These are phyloP conservation scores for Knoxdaviesia capensis DNA, from an alignment of 2,329 filamentous ascomycete genomes.

Conservation along the genomic window DNA sequence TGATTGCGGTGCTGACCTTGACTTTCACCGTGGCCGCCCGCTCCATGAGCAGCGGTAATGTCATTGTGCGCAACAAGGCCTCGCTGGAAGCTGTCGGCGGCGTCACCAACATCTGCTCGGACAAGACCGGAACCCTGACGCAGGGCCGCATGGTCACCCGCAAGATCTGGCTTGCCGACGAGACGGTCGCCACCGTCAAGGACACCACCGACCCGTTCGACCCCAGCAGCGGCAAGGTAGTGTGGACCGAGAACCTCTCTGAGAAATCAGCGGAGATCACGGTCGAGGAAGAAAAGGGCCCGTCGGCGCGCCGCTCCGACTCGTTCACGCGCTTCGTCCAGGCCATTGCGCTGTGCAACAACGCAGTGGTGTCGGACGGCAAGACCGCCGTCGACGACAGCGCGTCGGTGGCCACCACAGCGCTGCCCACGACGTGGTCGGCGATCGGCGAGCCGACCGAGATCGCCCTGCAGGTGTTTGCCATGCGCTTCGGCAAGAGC, in stretches of 20 bases:
- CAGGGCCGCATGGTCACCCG: slow-evolving; percentile 46
- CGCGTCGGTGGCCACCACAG: slow-evolving; percentile 2
- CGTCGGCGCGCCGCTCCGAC: slow-evolving; percentile 7
- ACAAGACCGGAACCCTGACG: slow-evolving; percentile 50
- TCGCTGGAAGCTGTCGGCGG: slow-evolving; percentile 47
- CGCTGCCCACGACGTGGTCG: slow-evolving; percentile 28
- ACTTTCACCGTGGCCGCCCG: slow-evolving; percentile 49
- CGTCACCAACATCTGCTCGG: slow-evolving; percentile 51
- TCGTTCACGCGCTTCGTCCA: slow-evolving; percentile 26
- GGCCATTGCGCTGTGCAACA: slow-evolving; percentile 42
- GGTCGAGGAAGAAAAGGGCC: slow-evolving; percentile 6
- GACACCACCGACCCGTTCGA: slow-evolving; percentile 38
- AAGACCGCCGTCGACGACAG: slow-evolving; percentile 6
- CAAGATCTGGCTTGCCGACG: slow-evolving; percentile 38
- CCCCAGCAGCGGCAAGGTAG: slow-evolving; percentile 33
- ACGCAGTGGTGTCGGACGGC: slow-evolving; percentile 26
- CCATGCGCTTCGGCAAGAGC: slow-evolving; percentile 42
- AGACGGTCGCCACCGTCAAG: slow-evolving; percentile 30
- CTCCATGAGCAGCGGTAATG: slow-evolving; percentile 41
- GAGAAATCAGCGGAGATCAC: slow-evolving; percentile 9
- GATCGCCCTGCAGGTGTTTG: slow-evolving; percentile 57
- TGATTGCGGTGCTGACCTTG: slow-evolving; percentile 51
- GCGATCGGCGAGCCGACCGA: slow-evolving; percentile 55
- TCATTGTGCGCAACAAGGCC: slow-evolving; percentile 44
- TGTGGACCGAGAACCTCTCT: slow-evolving; percentile 19